A percentile compares a stretch with the other conserved stretches of the same genome.
These are phyloP conservation scores for Suillus occidentalis DNA, from an alignment of 768 basidiomycete species.

Conservation along the genomic window DNA sequence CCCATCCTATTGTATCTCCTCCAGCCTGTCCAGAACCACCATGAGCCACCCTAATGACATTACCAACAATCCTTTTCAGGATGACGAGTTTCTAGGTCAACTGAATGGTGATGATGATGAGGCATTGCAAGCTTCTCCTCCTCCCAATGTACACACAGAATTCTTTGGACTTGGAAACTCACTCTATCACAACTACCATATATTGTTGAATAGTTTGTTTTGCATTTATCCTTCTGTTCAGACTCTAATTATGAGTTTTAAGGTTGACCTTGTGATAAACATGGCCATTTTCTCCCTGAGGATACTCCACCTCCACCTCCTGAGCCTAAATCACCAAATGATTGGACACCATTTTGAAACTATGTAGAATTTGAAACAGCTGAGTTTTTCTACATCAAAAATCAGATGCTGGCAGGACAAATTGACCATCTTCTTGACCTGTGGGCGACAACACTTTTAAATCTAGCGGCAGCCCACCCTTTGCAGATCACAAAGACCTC, in stretches of 20 bases:
- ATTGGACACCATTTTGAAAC: constrained; percentile 29
- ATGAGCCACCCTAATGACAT: background rate
- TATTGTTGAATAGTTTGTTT: constrained; percentile 4
- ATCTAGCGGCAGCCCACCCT: constrained; percentile 21
- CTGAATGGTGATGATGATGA: background rate
- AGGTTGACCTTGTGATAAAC: constrained; percentile 11
- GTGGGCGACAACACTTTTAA: constrained; percentile 25
- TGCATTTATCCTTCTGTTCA: constrained; percentile 4
- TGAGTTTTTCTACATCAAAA: constrained; percentile 21
- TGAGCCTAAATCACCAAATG: constrained; percentile 11
- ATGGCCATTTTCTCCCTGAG: constrained; percentile 8
- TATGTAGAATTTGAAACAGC: constrained; percentile 31
- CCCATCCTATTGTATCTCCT: constrained; percentile 1
- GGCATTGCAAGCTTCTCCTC: background rate
- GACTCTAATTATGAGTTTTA: background rate
- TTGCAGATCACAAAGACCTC: constrained; percentile 21
- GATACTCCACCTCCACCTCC: background rate
- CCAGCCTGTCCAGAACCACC: background rate
- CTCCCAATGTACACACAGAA: background rate
- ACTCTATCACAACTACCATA: constrained; percentile 9
- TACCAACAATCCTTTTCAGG: background rate
- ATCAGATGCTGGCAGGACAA: constrained; percentile 23
- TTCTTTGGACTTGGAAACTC: constrained; percentile 9
- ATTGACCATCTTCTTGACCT: constrained; percentile 25
- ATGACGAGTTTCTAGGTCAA: background rate